Evolutionary conservation across 352 stramenopile genomes (phyloP).

Genomic region (Phytophthora sp.): DNA sequence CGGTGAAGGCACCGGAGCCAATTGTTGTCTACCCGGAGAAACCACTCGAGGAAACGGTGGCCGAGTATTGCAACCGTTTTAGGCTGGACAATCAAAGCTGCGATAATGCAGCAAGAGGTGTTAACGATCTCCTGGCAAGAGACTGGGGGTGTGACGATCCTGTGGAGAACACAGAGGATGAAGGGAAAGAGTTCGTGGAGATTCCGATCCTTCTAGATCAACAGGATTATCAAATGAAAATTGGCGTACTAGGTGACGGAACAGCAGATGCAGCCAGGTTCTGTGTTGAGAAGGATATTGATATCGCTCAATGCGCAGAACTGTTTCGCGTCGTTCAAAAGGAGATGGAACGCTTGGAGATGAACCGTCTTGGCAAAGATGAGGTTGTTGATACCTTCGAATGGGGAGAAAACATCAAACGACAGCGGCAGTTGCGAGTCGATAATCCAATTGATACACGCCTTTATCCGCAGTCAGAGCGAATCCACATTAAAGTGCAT

Average conservation of each 20-base stretch:
- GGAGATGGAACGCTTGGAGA: conserved; percentile 14
- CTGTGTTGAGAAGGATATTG: conserved; percentile 36
- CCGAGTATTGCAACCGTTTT: conserved; percentile 33
- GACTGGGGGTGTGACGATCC: conserved; percentile 59
- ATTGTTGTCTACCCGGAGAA: conserved; percentile 46
- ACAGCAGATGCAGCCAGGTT: conserved; percentile 46
- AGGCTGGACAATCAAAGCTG: conserved; percentile 23
- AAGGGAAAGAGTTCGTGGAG: conserved; percentile 14
- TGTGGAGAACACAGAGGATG: neutral
- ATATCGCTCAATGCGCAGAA: conserved; percentile 30
- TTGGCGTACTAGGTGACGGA: conserved; percentile 27
- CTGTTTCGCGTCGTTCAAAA: conserved; percentile 39
- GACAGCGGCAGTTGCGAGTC: conserved; percentile 25
- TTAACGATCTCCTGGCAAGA: conserved; percentile 36
- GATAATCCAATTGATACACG: conserved; percentile 26
- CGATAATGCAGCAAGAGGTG: conserved; percentile 4
- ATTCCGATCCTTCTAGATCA: conserved; percentile 29
- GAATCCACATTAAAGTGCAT: conserved; percentile 52
- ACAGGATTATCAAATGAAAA: conserved; percentile 16
- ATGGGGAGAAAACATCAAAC: neutral
- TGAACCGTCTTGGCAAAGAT: neutral
- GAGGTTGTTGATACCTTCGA: neutral
- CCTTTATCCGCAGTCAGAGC: conserved; percentile 44
- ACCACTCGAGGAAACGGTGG: conserved; percentile 37
- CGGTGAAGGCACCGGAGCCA: conserved; percentile 21